phyloP scores from a whole-genome alignment of 2,329 filamentous ascomycete species.

The Cucurbitaria berberidis region DNA sequence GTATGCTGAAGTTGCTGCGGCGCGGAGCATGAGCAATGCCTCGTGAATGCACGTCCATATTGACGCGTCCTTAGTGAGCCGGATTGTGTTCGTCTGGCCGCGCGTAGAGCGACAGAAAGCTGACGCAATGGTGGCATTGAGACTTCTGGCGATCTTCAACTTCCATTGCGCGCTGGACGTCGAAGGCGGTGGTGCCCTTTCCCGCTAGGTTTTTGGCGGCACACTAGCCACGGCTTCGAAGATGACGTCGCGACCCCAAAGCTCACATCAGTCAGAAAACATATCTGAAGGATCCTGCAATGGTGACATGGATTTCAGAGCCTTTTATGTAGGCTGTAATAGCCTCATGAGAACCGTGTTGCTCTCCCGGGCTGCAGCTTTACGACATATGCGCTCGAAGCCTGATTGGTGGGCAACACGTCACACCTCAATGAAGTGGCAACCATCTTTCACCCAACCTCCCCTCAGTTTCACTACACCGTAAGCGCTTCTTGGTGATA shows the following conservation, averaged over 20 bases:
- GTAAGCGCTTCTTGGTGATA: not conserved
- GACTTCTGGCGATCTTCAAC: slow-evolving; percentile 24
- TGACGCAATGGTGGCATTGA: slow-evolving; percentile 42
- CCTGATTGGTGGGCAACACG: slow-evolving; percentile 39
- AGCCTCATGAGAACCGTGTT: too few species aligned
- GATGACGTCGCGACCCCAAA: slow-evolving; percentile 18
- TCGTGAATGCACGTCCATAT: slow-evolving; percentile 17
- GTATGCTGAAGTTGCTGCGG: slow-evolving; percentile 33
- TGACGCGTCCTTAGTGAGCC: not conserved
- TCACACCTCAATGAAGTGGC: slow-evolving; percentile 34
- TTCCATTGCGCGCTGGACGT: slow-evolving; percentile 10
- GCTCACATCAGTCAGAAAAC: slow-evolving; percentile 6
- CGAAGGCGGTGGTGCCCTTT: slow-evolving; percentile 21
- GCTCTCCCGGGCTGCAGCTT: too few species aligned
- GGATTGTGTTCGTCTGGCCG: slow-evolving; percentile 15
- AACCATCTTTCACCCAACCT: slow-evolving; percentile 27
- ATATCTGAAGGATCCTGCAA: not conserved
- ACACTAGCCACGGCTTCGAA: not conserved
- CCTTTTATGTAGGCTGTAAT: not conserved
- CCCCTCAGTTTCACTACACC: slow-evolving; percentile 12
- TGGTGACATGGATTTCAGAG: not conserved
- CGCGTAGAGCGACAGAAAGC: slow-evolving; percentile 21
- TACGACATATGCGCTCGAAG: slow-evolving; percentile 4
- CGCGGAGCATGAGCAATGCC: slow-evolving; percentile 46
- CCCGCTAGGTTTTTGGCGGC: slow-evolving; percentile 35